Conservation (phyloP, 78 protist genomes). For the Guillardia theta region DNA sequence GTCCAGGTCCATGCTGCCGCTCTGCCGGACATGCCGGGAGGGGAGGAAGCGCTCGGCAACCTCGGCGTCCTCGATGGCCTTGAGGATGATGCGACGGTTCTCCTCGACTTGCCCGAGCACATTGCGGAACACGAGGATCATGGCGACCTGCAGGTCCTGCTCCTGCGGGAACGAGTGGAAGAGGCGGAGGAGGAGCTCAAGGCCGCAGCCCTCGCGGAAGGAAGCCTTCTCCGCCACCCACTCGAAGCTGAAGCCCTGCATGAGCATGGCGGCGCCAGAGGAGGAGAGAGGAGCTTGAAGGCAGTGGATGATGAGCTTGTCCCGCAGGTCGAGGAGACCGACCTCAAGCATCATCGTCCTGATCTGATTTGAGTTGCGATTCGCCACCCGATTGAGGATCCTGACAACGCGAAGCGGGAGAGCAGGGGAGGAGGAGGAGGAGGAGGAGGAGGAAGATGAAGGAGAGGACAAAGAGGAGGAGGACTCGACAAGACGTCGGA, state of each 20-base stretch:
- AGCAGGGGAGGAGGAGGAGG: too few relatives aligned
- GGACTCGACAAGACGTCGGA: neutral
- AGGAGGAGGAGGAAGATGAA: too few relatives aligned
- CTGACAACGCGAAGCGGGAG: neutral
- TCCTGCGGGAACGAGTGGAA: neutral
- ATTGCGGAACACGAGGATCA: neutral
- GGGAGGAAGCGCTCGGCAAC: too few relatives aligned
- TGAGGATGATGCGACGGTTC: neutral
- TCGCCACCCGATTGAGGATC: neutral
- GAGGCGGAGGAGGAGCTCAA: neutral
- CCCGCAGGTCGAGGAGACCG: neutral
- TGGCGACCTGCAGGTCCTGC: neutral
- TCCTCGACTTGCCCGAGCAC: neutral
- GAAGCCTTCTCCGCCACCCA: neutral
- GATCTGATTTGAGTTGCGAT: neutral
- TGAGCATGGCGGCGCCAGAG: neutral
- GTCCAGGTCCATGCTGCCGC: too few relatives aligned
- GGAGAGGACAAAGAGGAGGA: too few relatives aligned
- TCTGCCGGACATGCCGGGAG: too few relatives aligned
- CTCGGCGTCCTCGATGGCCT: neutral
- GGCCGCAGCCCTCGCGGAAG: neutral
- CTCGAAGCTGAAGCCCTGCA: conserved; percentile 9
- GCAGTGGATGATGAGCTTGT: neutral
- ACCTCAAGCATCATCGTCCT: neutral
- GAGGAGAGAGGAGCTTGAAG: neutral